Base-by-base conservation (phyloP, 768 basidiomycete species). In the Fibroporia radiculosa region DNA sequence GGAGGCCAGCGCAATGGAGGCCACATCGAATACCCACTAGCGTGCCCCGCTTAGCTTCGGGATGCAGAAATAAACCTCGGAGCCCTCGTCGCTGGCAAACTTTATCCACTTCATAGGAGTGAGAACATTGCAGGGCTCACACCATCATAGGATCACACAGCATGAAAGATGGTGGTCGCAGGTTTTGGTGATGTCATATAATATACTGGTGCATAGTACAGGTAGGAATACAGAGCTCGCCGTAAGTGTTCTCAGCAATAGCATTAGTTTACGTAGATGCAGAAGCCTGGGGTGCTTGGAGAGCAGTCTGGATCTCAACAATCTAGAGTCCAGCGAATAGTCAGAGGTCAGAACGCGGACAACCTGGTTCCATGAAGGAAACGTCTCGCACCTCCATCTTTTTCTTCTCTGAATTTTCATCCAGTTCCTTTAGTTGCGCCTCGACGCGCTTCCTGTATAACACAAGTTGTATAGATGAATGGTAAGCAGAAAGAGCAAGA, bases 331-430 rank as follows among this genome's bases (percentile, higher is more conserved):
- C 7, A 11, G 13, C 5, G 25, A 29, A 14, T 14, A 32, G 41
- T 10, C 23, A 16, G 16, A 6, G 18, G 12, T 22, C 5, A 35
- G 33, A 11, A n/a, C 18, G 18, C 19, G n/a, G 12, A 27, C 24
- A 26, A 7, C 35, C 35, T 19, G 27, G 8, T 28, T 16, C 8
- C 22, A 29, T 48, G 45, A 51, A 18, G 16, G 13, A 39, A 5
- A 12, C 14, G 48, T 32, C 13, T 56, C 67, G 44, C 42, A 87
- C 93, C 77, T 96, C 89, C 28, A 66, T 56, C 66, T 86, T 92
- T 67, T 87, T 91, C 58, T 78, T 81, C 53, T 93, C 89, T 43
- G 82, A 72, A 55, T 82, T 86, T 24, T 73, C 71, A 52, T 82
- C 79, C 20, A 84, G 66, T 3, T 93, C 89, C 57, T 87, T 83